These are phyloP conservation scores for Annona cherimola DNA, from an alignment of 164 flowering plant genomes.

Conservation along the genomic window DNA sequence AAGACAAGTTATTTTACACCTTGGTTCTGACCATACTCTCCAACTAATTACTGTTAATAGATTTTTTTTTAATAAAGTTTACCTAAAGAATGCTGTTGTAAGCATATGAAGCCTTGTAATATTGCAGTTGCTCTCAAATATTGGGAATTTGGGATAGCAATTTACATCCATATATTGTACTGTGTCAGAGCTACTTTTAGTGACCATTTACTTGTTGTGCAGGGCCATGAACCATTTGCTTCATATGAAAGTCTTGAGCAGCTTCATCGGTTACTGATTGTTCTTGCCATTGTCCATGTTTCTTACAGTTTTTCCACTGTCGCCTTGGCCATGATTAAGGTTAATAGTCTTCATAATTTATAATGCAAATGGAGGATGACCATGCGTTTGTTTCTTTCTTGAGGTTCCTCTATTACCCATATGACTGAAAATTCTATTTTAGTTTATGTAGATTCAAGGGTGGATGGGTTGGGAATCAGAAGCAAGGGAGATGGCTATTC, in stretches of 20 bases:
- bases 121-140: too few relatives aligned
- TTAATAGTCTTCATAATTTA: slow-evolving; percentile 15
- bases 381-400: background rate
- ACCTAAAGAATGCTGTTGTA: background rate
- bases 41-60: background rate
- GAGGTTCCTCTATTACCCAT: too few relatives aligned
- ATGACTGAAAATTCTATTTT: background rate
- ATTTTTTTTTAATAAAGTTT: too few relatives aligned
- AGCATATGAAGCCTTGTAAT: background rate
- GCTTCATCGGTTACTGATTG: slow-evolving; percentile 80
- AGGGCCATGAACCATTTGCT: slow-evolving; percentile 77
- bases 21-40: background rate
- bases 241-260: slow-evolving; percentile 86
- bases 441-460: slow-evolving; percentile 63
- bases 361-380: background rate
- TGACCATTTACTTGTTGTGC: slow-evolving; percentile 14
- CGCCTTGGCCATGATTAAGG: slow-evolving; percentile 83
- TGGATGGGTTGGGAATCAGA: slow-evolving; percentile 87
- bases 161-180: too few relatives aligned
- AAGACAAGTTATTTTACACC: background rate
- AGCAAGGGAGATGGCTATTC: slow-evolving; percentile 43
- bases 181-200: too few relatives aligned
- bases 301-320: slow-evolving; percentile 59
- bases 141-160: too few relatives aligned
- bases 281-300: slow-evolving; percentile 70